Percentiles rank a stretch among this genome's conserved stretches.
These are phyloP conservation scores for Microbotryum intermedium DNA, from an alignment of 1,284 basidiomycete species.

Conservation along the genomic window DNA sequence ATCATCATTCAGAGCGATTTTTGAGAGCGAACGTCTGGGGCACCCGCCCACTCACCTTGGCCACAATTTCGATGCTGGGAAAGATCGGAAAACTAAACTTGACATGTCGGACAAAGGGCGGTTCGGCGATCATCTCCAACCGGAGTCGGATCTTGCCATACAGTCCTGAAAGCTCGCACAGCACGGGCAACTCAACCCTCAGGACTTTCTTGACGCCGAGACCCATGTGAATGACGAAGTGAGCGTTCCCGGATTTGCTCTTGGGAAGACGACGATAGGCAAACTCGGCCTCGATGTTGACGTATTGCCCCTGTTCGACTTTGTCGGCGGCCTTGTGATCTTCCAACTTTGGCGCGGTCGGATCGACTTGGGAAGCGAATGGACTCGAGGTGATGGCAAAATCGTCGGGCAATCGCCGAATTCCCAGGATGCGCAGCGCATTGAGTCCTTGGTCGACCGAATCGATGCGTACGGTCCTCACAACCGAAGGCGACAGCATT, in stretches of 20 bases:
- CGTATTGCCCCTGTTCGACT: neutral
- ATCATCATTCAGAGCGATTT: too few relatives aligned
- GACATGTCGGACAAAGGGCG: constrained; percentile 5
- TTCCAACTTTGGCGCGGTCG: neutral
- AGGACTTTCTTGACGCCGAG: constrained; percentile 1
- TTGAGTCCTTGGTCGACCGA: constrained; percentile 5
- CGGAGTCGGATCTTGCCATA: neutral
- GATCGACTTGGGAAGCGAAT: neutral
- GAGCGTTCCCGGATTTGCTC: neutral
- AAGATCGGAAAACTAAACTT: neutral
- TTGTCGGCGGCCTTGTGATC: neutral
- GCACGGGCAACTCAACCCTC: constrained; percentile 1
- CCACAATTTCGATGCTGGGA: constrained; percentile 1
- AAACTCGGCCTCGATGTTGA: constrained; percentile 2
- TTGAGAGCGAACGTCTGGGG: neutral
- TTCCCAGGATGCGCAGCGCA: neutral
- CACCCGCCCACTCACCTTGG: neutral
- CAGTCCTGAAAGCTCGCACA: neutral
- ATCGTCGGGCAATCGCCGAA: neutral
- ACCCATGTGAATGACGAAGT: neutral
- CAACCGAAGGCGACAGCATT: neutral
- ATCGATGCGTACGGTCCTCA: neutral
- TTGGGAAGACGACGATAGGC: neutral
- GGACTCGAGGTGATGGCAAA: neutral
- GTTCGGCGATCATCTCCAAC: constrained; percentile 5